Percentiles rank a stretch among this genome's conserved stretches.
Evolutionary conservation across 78 protist species (phyloP).

Genomic region (slime mould (Dictyostelium discoideum)): DNA sequence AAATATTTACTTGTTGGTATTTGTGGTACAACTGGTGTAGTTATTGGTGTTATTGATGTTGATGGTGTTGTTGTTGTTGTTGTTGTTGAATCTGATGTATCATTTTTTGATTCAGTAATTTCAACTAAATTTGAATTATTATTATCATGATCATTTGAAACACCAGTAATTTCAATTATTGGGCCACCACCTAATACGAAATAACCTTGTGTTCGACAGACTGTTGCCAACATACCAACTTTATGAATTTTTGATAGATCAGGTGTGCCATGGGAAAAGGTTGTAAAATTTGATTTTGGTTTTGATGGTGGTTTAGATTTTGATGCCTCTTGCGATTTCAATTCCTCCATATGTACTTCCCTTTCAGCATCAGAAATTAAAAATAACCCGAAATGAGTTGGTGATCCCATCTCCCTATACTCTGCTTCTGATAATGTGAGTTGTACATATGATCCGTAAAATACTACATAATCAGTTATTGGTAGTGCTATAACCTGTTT

Average conservation of each 20-base stretch:
- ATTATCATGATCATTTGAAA: not conserved
- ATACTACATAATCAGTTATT: not conserved
- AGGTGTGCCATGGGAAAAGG: not conserved
- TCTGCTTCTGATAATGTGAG: not conserved
- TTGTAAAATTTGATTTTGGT: not conserved
- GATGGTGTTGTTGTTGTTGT: not conserved
- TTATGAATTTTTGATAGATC: constrained; percentile 7
- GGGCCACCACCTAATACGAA: not conserved
- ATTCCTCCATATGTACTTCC: not conserved
- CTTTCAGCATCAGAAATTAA: not conserved
- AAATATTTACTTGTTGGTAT: not conserved
- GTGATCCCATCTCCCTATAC: constrained; percentile 25
- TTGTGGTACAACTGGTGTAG: constrained; percentile 3
- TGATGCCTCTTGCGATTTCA: not conserved
- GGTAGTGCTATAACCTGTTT: constrained; percentile 15
- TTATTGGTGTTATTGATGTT: not conserved
- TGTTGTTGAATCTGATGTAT: not conserved
- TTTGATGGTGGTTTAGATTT: not conserved
- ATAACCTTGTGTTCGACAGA: not conserved
- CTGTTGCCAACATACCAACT: not conserved
- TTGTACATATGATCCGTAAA: not conserved
- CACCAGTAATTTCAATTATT: not conserved
- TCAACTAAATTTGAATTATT: not conserved
- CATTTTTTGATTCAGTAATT: not conserved
- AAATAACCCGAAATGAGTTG: constrained; percentile 1